A percentile compares a stretch with the other conserved stretches of the same genome.
Conservation (phyloP, 2,329 filamentous ascomycete genomes). For the Ophiobolus disseminans region DNA sequence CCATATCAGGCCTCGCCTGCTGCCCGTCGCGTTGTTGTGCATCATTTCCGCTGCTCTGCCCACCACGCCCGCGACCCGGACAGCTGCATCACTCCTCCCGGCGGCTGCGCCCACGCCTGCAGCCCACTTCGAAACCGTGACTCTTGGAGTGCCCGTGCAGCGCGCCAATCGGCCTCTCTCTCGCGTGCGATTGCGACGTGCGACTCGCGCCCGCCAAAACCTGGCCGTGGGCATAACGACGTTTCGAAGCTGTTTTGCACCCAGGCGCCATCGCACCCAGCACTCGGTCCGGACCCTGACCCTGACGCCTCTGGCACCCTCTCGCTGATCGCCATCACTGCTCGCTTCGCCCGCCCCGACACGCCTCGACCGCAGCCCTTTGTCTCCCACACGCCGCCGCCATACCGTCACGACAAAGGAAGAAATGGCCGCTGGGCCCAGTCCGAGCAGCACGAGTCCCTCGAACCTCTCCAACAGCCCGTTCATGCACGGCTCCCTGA, state of each 20-base stretch:
- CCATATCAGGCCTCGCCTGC: constrained; percentile 31
- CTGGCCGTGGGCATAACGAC: constrained; percentile 35
- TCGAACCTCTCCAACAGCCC: constrained; percentile 50
- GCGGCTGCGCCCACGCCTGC: constrained; percentile 19
- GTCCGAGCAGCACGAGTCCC: constrained; percentile 52
- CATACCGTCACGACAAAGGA: constrained; percentile 43
- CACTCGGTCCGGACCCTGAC: constrained; percentile 24
- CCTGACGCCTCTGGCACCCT: constrained; percentile 27
- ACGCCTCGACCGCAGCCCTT: constrained; percentile 33
- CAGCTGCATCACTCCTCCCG: constrained; percentile 24
- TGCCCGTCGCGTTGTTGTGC: constrained; percentile 10
- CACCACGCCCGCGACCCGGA: constrained; percentile 15
- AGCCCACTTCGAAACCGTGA: constrained; percentile 10
- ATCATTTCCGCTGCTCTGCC: constrained; percentile 23
- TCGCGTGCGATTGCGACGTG: constrained; percentile 22
- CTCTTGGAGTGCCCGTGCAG: constrained; percentile 21
- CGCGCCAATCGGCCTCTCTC: constrained; percentile 31
- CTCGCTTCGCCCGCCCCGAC: constrained; percentile 26
- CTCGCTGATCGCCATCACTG: constrained; percentile 23
- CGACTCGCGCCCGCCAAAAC: constrained; percentile 16
- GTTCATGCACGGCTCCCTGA: constrained; percentile 49
- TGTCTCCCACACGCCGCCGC: constrained; percentile 37
- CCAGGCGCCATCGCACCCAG: constrained; percentile 22
- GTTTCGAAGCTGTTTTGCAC: constrained; percentile 47
- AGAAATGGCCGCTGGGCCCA: constrained; percentile 51